Percentiles rank a stretch among this genome's conserved stretches.
phyloP scores from a whole-genome alignment of 1,139 yeast genomes.

The Kazachstania sp. region DNA sequence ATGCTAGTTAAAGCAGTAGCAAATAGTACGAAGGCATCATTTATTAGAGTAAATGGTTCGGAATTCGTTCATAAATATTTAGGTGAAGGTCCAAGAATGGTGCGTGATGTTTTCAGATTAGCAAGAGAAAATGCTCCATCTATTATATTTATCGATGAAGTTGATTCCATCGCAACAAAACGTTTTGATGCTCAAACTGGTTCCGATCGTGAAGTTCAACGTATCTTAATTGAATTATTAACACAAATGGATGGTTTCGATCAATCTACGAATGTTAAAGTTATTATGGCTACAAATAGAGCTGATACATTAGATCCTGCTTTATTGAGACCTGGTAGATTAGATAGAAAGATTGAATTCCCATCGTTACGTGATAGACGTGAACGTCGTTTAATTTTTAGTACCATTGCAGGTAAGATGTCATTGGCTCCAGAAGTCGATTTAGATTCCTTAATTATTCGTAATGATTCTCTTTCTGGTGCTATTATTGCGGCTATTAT shows the following conservation, averaged over 20 bases:
- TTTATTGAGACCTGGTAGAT: conserved; percentile 92
- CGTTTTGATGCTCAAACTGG: conserved; percentile 99
- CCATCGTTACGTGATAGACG: conserved; percentile 93
- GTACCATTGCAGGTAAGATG: conserved; percentile 96
- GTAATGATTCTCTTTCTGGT: conserved; percentile 96
- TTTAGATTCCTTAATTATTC: conserved; percentile 83
- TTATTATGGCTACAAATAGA: conserved; percentile 98
- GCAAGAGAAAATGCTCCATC: conserved; percentile 98
- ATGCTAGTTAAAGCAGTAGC: conserved; percentile 99
- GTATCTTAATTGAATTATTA: conserved; percentile 88
- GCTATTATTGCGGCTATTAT: conserved; percentile 97
- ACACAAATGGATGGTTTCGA: conserved; percentile 99
- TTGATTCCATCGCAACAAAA: conserved; percentile 98
- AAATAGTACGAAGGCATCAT: conserved; percentile 88
- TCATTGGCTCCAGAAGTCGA: conserved; percentile 97
- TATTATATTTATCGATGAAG: conserved; percentile 94
- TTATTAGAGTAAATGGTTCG: conserved; percentile 94
- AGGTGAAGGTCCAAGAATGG: conserved; percentile 99
- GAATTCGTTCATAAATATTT: conserved; percentile 96
- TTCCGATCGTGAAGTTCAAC: conserved; percentile 98
- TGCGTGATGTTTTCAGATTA: conserved; percentile 90
- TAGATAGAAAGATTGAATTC: conserved; percentile 96
- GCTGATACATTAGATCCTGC: conserved; percentile 98
- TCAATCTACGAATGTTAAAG: conserved; percentile 90
- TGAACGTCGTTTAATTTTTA: conserved; percentile 91